Percentiles rank a stretch among this genome's conserved stretches.
phyloP scores from a whole-genome alignment of 805 yeast genomes.

The Nakazawaea ambrosiae region DNA sequence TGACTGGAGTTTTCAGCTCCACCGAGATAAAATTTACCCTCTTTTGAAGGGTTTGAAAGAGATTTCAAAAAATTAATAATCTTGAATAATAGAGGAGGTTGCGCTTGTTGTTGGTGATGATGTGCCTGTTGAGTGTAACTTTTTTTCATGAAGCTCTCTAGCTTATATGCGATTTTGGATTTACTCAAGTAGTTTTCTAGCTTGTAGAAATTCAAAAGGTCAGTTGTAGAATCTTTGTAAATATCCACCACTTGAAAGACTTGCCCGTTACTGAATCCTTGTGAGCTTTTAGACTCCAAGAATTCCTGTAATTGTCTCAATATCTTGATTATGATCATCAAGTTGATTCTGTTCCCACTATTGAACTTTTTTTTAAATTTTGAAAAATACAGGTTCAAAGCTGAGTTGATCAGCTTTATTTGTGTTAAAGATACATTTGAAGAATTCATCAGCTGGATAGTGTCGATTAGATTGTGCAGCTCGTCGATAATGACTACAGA shows the following conservation, averaged over 20 bases:
- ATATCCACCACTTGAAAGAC: conserved; percentile 46
- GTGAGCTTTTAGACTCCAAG: conserved; percentile 25
- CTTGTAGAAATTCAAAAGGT: conserved; percentile 61
- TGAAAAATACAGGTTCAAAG: conserved; percentile 46
- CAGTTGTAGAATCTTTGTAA: conserved; percentile 55
- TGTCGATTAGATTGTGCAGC: conserved; percentile 83
- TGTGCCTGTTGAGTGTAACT: conserved; percentile 11
- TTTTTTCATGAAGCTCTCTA: conserved; percentile 59
- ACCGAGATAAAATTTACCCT: conserved; percentile 73
- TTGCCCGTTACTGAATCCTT: conserved; percentile 40
- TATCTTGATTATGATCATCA: conserved; percentile 56
- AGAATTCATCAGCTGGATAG: conserved; percentile 65
- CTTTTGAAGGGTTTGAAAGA: conserved; percentile 66
- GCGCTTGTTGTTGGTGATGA: no score
- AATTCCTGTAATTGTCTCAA: conserved; percentile 45
- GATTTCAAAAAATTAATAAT: conserved; percentile 58
- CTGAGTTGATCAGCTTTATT: conserved; percentile 34
- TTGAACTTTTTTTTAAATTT: conserved; percentile 62
- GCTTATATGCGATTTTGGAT: conserved; percentile 77
- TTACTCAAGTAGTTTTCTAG: conserved; percentile 55
- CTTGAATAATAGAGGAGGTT: conserved; percentile 52
- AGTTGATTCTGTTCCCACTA: conserved; percentile 62
- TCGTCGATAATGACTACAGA: conserved; percentile 82
- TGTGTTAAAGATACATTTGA: conserved; percentile 46
- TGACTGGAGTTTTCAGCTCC: conserved; percentile 18